Evolutionary conservation across 1,139 yeast species (phyloP).

Genomic region (Pneumocystis wakefieldiae): DNA sequence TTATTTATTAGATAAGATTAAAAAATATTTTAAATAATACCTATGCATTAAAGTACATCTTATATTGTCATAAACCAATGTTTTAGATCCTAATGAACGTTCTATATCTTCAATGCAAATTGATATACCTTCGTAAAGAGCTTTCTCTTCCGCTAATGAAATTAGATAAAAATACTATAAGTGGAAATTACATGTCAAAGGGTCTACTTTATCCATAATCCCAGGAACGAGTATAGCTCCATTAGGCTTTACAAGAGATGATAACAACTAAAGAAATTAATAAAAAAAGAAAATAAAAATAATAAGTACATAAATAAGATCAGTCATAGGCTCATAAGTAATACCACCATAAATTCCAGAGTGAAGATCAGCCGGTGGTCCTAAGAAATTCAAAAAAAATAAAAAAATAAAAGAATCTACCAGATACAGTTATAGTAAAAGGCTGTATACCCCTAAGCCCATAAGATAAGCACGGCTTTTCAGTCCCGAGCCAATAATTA

Average conservation of each 20-base stretch:
- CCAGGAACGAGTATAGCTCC: conserved; percentile 86
- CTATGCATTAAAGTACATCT: conserved; percentile 73
- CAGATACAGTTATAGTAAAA: conserved; percentile 65
- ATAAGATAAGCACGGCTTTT: conserved; percentile 89
- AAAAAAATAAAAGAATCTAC: conserved; percentile 22
- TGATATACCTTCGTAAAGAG: conserved; percentile 70
- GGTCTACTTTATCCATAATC: conserved; percentile 84
- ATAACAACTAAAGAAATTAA: conserved; percentile 24
- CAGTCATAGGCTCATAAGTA: conserved; percentile 95
- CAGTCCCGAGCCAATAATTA: conserved; percentile 96
- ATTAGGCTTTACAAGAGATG: conserved; percentile 50
- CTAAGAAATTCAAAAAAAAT: background rate
- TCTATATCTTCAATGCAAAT: conserved; percentile 74
- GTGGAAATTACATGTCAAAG: conserved; percentile 40
- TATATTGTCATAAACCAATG: conserved; percentile 62
- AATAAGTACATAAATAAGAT: conserved; percentile 42
- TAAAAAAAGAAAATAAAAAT: background rate
- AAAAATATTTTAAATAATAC: background rate
- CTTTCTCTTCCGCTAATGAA: conserved; percentile 37
- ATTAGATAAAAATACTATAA: background rate
- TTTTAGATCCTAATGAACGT: conserved; percentile 74
- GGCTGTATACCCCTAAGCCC: conserved; percentile 95
- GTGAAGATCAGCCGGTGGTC: conserved; percentile 90
- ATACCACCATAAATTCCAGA: conserved; percentile 97
- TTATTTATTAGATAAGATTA: background rate